Conservation (phyloP, 495 filamentous ascomycete genomes). For the Neohortaea acidophila region DNA sequence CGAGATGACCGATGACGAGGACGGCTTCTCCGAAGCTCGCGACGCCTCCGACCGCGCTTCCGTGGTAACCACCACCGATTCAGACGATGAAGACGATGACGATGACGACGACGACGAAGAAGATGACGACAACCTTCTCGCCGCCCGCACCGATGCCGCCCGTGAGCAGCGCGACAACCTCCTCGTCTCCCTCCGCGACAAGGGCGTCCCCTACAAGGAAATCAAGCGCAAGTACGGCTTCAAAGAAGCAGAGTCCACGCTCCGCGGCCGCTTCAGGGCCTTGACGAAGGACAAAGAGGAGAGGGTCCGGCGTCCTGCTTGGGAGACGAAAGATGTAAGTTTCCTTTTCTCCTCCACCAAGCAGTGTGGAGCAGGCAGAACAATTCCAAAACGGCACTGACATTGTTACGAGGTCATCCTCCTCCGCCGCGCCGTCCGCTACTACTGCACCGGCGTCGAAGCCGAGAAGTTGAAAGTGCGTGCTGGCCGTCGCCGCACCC, state of each 20-base stretch:
- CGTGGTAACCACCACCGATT: background rate
- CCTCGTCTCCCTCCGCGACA: constrained; percentile 45
- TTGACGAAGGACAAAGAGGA: constrained; percentile 63
- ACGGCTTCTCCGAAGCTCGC: background rate
- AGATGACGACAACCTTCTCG: background rate
- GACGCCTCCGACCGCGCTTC: no score
- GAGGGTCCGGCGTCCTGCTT: constrained; percentile 63
- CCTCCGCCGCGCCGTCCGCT: constrained; percentile 6
- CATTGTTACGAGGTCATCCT: constrained; percentile 9
- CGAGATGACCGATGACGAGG: background rate
- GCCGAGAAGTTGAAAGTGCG: constrained; percentile 40
- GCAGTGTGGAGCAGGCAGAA: no score
- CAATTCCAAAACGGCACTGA: no score
- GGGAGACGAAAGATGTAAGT: constrained; percentile 65
- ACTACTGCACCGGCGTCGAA: constrained; percentile 5
- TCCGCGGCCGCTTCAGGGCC: constrained; percentile 64
- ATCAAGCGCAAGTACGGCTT: constrained; percentile 54
- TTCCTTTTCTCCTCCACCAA: background rate
- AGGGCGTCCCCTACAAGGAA: constrained; percentile 64
- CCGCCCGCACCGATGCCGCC: background rate
- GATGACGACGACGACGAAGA: background rate
- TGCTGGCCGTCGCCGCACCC: no score
- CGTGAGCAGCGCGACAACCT: constrained; percentile 35
- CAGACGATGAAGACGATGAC: background rate
- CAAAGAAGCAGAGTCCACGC: constrained; percentile 69